Evolutionary conservation across 106 monocot species (phyloP).

Genomic region (Dactylorhiza incarnata): DNA sequence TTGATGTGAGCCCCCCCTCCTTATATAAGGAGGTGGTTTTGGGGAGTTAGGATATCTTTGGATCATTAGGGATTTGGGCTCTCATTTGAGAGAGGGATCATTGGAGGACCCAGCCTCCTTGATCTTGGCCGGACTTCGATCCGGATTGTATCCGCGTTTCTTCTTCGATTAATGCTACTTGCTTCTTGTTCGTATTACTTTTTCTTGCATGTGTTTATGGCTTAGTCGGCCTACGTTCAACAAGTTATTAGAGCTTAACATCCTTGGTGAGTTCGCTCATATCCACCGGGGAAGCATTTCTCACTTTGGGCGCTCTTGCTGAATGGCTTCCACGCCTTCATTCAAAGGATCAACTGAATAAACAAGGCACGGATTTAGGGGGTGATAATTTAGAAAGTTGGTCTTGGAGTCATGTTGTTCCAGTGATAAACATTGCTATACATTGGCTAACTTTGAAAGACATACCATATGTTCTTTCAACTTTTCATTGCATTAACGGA

Average conservation of each 20-base stretch:
- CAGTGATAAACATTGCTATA: conserved; percentile 70
- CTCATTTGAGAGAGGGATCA: too few relatives aligned
- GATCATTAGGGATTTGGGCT: too few relatives aligned
- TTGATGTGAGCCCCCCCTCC: too few relatives aligned
- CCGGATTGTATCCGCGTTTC: too few relatives aligned
- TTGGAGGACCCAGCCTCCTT: too few relatives aligned
- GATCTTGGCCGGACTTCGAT: too few relatives aligned
- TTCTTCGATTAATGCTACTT: too few relatives aligned
- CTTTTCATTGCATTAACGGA: conserved; percentile 16
- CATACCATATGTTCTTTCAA: conserved; percentile 31
- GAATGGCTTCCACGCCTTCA: conserved; percentile 73
- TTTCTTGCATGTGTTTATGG: conserved; percentile 75
- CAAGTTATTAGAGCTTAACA: conserved; percentile 42
- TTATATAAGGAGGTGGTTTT: too few relatives aligned
- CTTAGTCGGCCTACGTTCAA: conserved; percentile 53
- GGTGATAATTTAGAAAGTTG: conserved; percentile 44
- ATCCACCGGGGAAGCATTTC: conserved; percentile 64
- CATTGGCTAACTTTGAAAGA: conserved; percentile 56
- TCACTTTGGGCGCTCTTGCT: conserved; percentile 61
- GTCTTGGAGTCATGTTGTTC: conserved; percentile 87
- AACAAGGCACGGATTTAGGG: conserved; percentile 12
- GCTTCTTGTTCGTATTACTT: too few relatives aligned
- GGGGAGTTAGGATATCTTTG: too few relatives aligned
- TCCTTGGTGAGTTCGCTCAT: conserved; percentile 66
- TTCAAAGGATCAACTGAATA: conserved; percentile 38